These are phyloP conservation scores for Lactarius evosmus DNA, from an alignment of 768 basidiomycete genomes.

Conservation along the genomic window DNA sequence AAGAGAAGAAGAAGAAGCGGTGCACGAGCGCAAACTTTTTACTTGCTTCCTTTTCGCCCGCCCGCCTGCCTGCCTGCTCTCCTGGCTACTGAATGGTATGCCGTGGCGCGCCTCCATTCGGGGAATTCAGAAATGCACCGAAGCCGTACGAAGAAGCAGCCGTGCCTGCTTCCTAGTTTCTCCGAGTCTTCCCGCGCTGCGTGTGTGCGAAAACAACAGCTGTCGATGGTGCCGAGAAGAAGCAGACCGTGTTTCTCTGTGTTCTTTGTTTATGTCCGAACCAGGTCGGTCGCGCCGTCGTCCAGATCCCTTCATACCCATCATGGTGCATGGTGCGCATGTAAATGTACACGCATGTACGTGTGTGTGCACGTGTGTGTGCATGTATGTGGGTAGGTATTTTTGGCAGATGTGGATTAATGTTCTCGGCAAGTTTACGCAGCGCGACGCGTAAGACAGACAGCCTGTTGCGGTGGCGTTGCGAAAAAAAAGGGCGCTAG, in stretches of 20 bases:
- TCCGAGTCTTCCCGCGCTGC: not conserved
- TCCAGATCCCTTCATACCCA: not conserved
- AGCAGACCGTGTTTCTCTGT: not conserved
- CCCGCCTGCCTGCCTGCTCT: not conserved
- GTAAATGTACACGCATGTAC: not conserved
- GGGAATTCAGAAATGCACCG: not conserved
- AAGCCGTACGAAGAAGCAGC: not conserved
- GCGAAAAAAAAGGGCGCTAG: not conserved
- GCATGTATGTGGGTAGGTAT: no score
- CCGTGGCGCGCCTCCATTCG: not conserved
- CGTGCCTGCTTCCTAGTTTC: not conserved
- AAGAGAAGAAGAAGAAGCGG: not conserved
- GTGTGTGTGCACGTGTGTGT: not conserved
- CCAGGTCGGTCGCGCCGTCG: not conserved
- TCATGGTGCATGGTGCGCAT: not conserved
- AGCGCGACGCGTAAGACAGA: conserved; percentile 2
- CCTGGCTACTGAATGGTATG: not conserved
- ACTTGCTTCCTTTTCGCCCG: not conserved
- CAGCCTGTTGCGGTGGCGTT: not conserved
- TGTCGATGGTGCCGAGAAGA: not conserved
- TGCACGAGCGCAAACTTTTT: not conserved
- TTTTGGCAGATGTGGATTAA: not conserved
- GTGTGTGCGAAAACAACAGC: not conserved
- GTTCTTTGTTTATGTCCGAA: not conserved
- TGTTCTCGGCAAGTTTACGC: not conserved